phyloP scores from a whole-genome alignment of 2,329 filamentous ascomycete genomes.

The Shiraia sp. region DNA sequence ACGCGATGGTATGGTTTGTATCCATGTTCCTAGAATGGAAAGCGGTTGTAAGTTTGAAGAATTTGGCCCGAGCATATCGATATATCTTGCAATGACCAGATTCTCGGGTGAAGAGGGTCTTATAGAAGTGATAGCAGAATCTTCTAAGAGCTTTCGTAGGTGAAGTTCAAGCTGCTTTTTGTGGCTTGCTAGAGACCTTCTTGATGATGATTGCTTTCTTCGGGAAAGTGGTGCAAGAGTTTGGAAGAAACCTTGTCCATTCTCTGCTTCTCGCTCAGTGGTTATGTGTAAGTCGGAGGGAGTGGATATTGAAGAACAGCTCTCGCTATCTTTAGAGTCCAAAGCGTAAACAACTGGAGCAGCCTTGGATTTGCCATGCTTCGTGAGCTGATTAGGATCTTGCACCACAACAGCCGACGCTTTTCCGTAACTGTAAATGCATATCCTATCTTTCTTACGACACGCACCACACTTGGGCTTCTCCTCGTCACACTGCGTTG shows the following conservation, averaged over 20 bases:
- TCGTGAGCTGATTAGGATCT: slow-evolving; percentile 34
- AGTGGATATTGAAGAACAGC: slow-evolving; percentile 4
- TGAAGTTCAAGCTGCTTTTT: slow-evolving; percentile 20
- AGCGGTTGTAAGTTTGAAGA: slow-evolving; percentile 19
- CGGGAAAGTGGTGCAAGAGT: slow-evolving; percentile 22
- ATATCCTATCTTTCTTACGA: slow-evolving; percentile 31
- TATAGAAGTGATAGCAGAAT: slow-evolving; percentile 5
- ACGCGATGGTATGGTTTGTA: slow-evolving; percentile 32
- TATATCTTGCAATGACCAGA: slow-evolving; percentile 24
- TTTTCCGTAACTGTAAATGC: slow-evolving; percentile 32
- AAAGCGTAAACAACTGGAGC: slow-evolving; percentile 18
- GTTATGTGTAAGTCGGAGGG: slow-evolving; percentile 19
- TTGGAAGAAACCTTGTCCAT: slow-evolving; percentile 31
- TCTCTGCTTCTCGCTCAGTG: slow-evolving; percentile 20
- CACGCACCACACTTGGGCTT: slow-evolving; percentile 34
- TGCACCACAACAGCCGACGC: slow-evolving; percentile 30
- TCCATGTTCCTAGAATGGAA: slow-evolving; percentile 32
- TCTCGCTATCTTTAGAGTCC: not conserved
- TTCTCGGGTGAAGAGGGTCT: slow-evolving; percentile 22
- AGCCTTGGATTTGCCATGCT: slow-evolving; percentile 29
- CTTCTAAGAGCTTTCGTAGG: slow-evolving; percentile 14
- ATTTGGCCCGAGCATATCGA: slow-evolving; percentile 24
- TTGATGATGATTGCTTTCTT: slow-evolving; percentile 11
- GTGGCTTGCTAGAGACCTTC: slow-evolving; percentile 15
- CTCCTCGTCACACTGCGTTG: slow-evolving; percentile 30